Percentiles rank a stretch among this genome's conserved stretches.
Conservation (phyloP, 371 early-diverging fungal species). For the Apophysomyces elegans region DNA sequence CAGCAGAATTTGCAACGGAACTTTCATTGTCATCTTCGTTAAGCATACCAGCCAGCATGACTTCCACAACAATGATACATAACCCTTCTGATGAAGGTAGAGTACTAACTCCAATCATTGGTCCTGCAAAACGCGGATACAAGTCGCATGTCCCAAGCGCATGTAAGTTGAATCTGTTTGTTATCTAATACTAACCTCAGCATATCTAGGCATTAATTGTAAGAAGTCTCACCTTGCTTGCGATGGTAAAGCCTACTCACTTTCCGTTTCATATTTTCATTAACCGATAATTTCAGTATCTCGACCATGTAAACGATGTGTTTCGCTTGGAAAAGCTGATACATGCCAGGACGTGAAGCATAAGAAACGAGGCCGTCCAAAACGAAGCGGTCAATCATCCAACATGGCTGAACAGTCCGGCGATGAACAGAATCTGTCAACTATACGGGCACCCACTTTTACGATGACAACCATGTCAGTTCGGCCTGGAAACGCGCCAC, state of each 20-base stretch:
- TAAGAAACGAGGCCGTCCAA: slow-evolving; percentile 76
- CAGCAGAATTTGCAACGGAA: neutral
- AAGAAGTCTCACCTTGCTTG: slow-evolving; percentile 75
- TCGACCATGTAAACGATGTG: slow-evolving; percentile 73
- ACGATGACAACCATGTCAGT: slow-evolving; percentile 6
- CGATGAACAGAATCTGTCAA: slow-evolving; percentile 9
- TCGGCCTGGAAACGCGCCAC: neutral
- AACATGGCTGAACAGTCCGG: slow-evolving; percentile 4
- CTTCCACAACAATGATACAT: neutral
- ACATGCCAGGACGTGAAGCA: slow-evolving; percentile 74
- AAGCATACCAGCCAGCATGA: neutral
- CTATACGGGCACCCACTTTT: slow-evolving; percentile 18
- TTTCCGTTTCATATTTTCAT: neutral
- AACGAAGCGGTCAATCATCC: slow-evolving; percentile 51
- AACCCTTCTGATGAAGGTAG: neutral
- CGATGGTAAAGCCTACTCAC: slow-evolving; percentile 37
- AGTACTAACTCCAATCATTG: slow-evolving; percentile 16
- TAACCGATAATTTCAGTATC: slow-evolving; percentile 36
- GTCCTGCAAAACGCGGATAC: slow-evolving; percentile 24
- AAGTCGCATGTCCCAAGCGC: slow-evolving; percentile 28
- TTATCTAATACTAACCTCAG: neutral
- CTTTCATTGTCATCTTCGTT: neutral
- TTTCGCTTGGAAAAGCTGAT: slow-evolving; percentile 62
- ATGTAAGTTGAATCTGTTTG: slow-evolving; percentile 13
- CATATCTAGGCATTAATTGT: slow-evolving; percentile 65